Percentiles rank a stretch among this genome's conserved stretches.
phyloP scores from a whole-genome alignment of 805 yeast genomes.

The Ogataea philodendri region DNA sequence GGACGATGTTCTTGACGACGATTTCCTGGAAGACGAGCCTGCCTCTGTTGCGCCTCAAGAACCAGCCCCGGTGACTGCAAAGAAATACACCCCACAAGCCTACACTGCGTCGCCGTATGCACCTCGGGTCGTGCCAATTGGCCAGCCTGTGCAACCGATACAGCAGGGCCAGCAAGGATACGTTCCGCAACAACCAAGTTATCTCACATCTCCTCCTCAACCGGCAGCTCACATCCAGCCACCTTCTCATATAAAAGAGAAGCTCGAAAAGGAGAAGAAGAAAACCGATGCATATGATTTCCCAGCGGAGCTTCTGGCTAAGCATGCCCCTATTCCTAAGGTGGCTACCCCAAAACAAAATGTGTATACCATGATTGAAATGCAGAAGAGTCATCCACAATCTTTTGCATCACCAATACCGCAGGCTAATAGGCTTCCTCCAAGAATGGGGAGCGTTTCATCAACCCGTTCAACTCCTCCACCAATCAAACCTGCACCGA shows the following conservation, averaged over 20 bases:
- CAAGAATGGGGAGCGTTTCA: constrained; percentile 1
- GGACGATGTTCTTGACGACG: constrained; percentile 40
- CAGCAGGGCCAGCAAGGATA: neutral
- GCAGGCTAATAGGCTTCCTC: constrained; percentile 6
- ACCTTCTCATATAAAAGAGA: constrained; percentile 13
- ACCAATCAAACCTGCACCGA: constrained; percentile 15
- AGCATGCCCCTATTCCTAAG: constrained; percentile 38
- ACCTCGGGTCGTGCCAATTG: too few relatives aligned
- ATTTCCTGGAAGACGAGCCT: constrained; percentile 30
- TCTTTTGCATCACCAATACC: constrained; percentile 8
- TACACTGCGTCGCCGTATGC: too few relatives aligned
- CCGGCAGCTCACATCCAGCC: too few relatives aligned
- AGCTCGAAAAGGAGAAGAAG: constrained; percentile 47
- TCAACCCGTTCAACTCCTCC: constrained; percentile 10
- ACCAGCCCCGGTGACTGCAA: too few relatives aligned
- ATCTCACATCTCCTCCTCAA: constrained; percentile 9
- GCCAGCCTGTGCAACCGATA: too few relatives aligned
- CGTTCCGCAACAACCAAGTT: constrained; percentile 2
- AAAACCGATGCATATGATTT: constrained; percentile 79
- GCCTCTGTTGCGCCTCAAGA: constrained; percentile 2
- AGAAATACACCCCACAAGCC: too few relatives aligned
- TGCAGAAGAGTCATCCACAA: constrained; percentile 10
- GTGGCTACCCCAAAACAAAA: constrained; percentile 35
- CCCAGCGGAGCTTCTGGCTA: constrained; percentile 54
- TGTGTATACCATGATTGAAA: constrained; percentile 31